Evolutionary conservation across 2,329 filamentous ascomycete genomes (phyloP).

Genomic region (Cyphellophora europaea): DNA sequence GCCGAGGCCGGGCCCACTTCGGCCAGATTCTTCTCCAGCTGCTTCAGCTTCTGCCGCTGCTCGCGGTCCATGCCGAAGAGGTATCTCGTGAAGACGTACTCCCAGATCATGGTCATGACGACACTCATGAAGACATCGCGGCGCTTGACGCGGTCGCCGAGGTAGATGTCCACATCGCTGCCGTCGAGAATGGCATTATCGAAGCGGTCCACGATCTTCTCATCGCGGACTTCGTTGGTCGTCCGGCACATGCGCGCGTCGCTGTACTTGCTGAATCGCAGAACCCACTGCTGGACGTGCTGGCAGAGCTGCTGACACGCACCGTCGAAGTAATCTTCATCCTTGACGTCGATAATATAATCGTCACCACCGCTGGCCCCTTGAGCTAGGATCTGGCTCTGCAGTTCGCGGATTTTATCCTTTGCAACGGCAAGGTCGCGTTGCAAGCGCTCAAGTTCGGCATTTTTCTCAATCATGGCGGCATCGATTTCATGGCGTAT

Average conservation of each 20-base stretch:
- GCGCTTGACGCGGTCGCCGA: slow-evolving; percentile 76
- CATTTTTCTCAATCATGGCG: slow-evolving; percentile 70
- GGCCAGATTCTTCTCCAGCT: slow-evolving; percentile 79
- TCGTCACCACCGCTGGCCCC: slow-evolving; percentile 42
- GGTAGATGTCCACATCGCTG: slow-evolving; percentile 79
- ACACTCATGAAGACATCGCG: slow-evolving; percentile 98
- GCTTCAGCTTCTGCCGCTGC: slow-evolving; percentile 94
- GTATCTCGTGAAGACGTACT: slow-evolving; percentile 95
- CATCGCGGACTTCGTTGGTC: slow-evolving; percentile 75
- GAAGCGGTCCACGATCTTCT: slow-evolving; percentile 86
- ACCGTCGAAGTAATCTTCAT: slow-evolving; percentile 92
- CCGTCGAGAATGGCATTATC: slow-evolving; percentile 93
- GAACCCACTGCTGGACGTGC: slow-evolving; percentile 94
- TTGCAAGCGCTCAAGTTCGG: slow-evolving; percentile 69
- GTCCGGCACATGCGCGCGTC: slow-evolving; percentile 80
- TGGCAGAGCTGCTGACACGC: slow-evolving; percentile 92
- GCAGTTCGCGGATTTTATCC: slow-evolving; percentile 50
- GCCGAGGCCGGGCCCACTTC: slow-evolving; percentile 81
- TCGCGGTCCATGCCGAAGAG: slow-evolving; percentile 98
- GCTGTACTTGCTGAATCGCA: slow-evolving; percentile 96
- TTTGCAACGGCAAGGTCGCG: slow-evolving; percentile 65
- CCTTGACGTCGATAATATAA: slow-evolving; percentile 68
- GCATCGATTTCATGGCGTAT: slow-evolving; percentile 53
- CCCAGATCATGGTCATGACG: slow-evolving; percentile 98
- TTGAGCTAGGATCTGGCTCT: slow-evolving; percentile 44